Evolutionary conservation across 106 monocot genomes (phyloP), one percentile per base, ranked within the genome.

Genomic region (Platanthera zijinensis): DNA sequence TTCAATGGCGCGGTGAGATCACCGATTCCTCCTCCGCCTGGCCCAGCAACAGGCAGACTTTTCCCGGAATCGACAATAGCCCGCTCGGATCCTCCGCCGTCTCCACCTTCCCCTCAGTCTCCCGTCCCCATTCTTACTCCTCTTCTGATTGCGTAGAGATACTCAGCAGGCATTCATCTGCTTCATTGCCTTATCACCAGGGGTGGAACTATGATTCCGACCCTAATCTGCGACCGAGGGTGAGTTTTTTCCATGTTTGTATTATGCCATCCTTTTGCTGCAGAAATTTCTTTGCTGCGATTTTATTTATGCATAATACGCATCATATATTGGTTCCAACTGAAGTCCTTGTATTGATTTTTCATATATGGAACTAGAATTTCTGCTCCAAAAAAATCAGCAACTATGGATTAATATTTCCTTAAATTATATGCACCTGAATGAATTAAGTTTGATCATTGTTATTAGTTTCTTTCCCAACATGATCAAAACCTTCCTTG

Each of bases 1-100:
- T 97, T 70, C 97, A 97, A 59, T 97, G 97, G 97, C 89, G 97
- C 50, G 97, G 97, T 7, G 93, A 89, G 50, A 49, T 90, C 69
- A 89, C 94, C 46, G 93, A 97, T 76, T 91, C 89, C 11, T 74
- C 83, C 5, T 78, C 87, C 7, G 78, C 89, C 7, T 94, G 91
- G 91, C 85, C 93, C 54, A 19, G 80, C 25, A 84, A 86, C 50
- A 18, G 25, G 19, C 83, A 84, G 83, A 76, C n/a, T 59, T 97
- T 97, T 56, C 93, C 93, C n/a, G 94, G 97, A n/a, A 91, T 91
- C 91, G 89, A 89, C 5, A 86, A 84, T 61, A 83, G 87, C 72
- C 81, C 86, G 15, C 61, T 77, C 49, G 83, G 78, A 48, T 87
- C 90, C 5, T 87, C 90, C 21, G 74, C 82, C 50, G 51, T 28